Evolutionary conservation across 2,329 filamentous ascomycete species (phyloP).

Genomic region (Sporothrix protearum): DNA sequence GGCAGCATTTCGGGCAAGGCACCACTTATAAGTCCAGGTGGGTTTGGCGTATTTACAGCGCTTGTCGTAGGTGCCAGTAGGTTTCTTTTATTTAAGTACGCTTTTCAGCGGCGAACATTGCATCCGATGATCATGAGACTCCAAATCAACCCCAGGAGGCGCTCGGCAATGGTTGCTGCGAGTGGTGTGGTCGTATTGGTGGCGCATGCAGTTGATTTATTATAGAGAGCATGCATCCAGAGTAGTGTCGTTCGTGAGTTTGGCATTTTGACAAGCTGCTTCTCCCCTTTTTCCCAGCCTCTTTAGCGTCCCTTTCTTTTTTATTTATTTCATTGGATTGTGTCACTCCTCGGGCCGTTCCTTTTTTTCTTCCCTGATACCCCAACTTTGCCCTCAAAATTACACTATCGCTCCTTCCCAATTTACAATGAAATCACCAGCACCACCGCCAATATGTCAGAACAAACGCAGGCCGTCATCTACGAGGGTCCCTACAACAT

Average conservation of each 20-base stretch:
- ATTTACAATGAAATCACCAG: background rate
- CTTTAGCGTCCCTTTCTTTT: background rate
- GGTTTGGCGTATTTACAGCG: background rate
- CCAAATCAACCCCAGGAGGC: background rate
- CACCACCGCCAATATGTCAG: background rate
- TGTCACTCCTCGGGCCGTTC: background rate
- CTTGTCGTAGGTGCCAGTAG: background rate
- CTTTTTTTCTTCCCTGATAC: background rate
- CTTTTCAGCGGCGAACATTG: slow-evolving; percentile 5
- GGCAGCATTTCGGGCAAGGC: background rate
- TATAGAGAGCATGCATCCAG: background rate
- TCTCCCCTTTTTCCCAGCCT: background rate
- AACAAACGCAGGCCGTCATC: slow-evolving; percentile 19
- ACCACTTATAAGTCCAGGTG: background rate
- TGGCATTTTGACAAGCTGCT: background rate
- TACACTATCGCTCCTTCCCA: background rate
- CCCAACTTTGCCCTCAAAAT: background rate
- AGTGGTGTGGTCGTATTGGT: background rate
- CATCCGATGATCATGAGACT: background rate
- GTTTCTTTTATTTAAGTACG: background rate
- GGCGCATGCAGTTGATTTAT: background rate
- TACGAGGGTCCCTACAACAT: slow-evolving; percentile 20
- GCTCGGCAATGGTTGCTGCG: background rate
- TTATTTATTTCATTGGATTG: no score
- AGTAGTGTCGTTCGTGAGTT: background rate